A percentile compares a stretch with the other conserved stretches of the same genome.
Evolutionary conservation across 257 asterid species (phyloP).

Genomic region (Avicennia marina): DNA sequence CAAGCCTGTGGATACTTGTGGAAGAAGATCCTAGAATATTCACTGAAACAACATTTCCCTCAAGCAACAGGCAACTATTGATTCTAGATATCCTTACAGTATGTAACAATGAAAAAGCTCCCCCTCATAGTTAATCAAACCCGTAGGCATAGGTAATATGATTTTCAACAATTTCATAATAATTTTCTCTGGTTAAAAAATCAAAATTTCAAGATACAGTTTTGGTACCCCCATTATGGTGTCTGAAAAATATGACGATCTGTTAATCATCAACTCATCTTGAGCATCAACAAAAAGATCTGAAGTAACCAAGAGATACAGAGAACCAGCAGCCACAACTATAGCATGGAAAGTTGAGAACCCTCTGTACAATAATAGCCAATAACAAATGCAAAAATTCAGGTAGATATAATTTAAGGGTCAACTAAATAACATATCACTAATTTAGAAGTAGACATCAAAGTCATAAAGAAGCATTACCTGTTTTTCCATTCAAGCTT

Average conservation of each 20-base stretch:
- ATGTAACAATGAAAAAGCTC: not conserved
- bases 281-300: slow-evolving; percentile 47
- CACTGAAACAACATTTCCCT: not conserved
- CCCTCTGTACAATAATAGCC: slow-evolving; percentile 49
- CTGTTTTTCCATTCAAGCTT: slow-evolving; percentile 89
- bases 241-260: slow-evolving; percentile 64
- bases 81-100: not conserved
- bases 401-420: not conserved
- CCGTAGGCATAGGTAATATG: not conserved
- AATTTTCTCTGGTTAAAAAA: slow-evolving; percentile 1
- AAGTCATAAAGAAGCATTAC: slow-evolving; percentile 31
- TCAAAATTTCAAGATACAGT: not conserved
- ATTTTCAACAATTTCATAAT: slow-evolving; percentile 2
- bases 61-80: too few species aligned
- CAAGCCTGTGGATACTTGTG: not conserved
- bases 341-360: slow-evolving; percentile 91
- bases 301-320: slow-evolving; percentile 60
- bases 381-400: slow-evolving; percentile 1
- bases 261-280: slow-evolving; percentile 41
- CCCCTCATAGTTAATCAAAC: not conserved
- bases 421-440: not conserved
- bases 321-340: slow-evolving; percentile 57
- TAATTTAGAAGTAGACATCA: not conserved
- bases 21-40: not conserved
- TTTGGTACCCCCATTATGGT: slow-evolving; percentile 68